Base-by-base conservation (phyloP, 305 asterid species). In the Andrographis paniculata region DNA sequence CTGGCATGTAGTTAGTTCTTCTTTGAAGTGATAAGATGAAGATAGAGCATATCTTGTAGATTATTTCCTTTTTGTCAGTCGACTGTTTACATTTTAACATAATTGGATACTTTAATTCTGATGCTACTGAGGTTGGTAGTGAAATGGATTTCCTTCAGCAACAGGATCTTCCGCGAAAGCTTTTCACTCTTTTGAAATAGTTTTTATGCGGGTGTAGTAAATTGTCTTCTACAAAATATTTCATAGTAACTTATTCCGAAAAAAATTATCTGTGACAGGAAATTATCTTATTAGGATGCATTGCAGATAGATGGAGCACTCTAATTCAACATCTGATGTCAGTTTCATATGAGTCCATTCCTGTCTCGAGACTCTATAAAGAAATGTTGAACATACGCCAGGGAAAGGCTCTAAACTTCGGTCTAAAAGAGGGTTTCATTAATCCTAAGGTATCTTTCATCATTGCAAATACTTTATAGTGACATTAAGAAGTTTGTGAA, bases 231-330 rank as follows among this genome's bases (percentile, higher is more conserved):
- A 1, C 5, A 1, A 17, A 6, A 1, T n/a, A 14, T 42, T 42
- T 42, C 53, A 13, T 46, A 14, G 30, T 24, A 24, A 24, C 8
- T 3, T 24, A 8, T 24, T 33, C 9, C 13, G 11, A 9, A 2
- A 2, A 2, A 4, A 42, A 35, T 56, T 48, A 45, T 36, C 42
- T n/a, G 16, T 56, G 41, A 23, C 75, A 82, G 95, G 95, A 86
- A 61, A 77, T 86, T 52, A 54, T 74, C 65, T 72, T 86, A 52
- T 64, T 77, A 48, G 94, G 94, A 56, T 70, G 71, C 47, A 54
- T 62, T 59, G 81, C 68, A 31, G 56, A 64, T 60, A 79, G 65
- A 73, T 82, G 96, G 96, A 77, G 52, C 53, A 10, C 48, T 53
- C 47, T 75, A 38, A 67, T 82, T 43, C 75, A 75, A 43, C 78